phyloP scores from a whole-genome alignment of 768 basidiomycete species.

The Russula lepida region DNA sequence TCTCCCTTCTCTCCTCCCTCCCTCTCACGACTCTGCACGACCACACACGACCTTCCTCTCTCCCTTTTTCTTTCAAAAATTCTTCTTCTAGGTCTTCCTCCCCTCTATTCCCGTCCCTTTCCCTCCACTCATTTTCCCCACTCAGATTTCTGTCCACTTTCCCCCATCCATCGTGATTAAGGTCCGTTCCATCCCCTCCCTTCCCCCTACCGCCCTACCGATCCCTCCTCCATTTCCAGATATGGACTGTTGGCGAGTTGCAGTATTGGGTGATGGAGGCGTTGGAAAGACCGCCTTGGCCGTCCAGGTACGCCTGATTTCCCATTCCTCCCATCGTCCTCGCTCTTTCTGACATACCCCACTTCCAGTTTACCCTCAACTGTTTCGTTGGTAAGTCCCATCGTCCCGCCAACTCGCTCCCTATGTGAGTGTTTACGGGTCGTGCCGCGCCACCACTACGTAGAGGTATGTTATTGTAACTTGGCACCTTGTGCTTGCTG shows the following conservation, averaged over 20 bases:
- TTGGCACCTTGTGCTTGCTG: constrained; percentile 8
- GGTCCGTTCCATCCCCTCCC: background rate
- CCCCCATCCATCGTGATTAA: constrained; percentile 17
- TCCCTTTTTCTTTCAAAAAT: constrained; percentile 13
- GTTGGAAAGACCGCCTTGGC: constrained; percentile 96
- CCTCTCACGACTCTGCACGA: constrained; percentile 23
- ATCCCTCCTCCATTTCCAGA: constrained; percentile 26
- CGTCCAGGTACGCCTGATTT: constrained; percentile 67
- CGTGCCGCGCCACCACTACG: constrained; percentile 17
- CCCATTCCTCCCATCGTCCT: background rate
- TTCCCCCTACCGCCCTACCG: background rate
- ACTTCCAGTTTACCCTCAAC: constrained; percentile 78
- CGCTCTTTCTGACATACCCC: constrained; percentile 2
- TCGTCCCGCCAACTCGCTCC: background rate
- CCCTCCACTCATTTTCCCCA: constrained; percentile 6
- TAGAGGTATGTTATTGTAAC: constrained; percentile 45
- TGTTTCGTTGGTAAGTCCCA: constrained; percentile 82
- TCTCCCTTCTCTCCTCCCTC: constrained; percentile 24
- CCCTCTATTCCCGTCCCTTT: constrained; percentile 5
- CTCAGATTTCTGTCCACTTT: constrained; percentile 14
- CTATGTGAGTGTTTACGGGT: constrained; percentile 10
- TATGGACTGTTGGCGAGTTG: constrained; percentile 95
- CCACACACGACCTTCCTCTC: constrained; percentile 19
- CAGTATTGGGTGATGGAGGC: constrained; percentile 93
- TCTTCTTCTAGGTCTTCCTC: constrained; percentile 4